These are phyloP conservation scores for Aspergillus floridensis DNA, from an alignment of 2,329 filamentous ascomycete species.

Conservation along the genomic window DNA sequence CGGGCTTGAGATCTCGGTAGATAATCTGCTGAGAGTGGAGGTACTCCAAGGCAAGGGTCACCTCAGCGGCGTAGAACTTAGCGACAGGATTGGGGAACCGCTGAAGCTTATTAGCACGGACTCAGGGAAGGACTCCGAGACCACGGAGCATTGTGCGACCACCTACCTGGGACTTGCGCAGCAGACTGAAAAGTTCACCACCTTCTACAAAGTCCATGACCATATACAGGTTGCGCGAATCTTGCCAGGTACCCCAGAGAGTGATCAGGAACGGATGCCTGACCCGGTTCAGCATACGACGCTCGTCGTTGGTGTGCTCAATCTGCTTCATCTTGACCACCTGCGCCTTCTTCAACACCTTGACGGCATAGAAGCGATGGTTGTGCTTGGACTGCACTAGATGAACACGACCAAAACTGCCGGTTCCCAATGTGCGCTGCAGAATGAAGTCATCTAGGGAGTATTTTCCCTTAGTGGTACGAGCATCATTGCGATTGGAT, in stretches of 20 bases:
- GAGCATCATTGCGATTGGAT: conserved; percentile 23
- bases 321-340: conserved; percentile 99
- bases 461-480: conserved; percentile 96
- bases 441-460: conserved; percentile 87
- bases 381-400: conserved; percentile 98
- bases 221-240: conserved; percentile 96
- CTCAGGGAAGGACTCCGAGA: background rate
- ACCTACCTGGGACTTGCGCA: conserved; percentile 85
- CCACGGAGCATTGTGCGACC: conserved; percentile 14
- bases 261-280: conserved; percentile 98
- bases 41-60: conserved; percentile 92
- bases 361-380: conserved; percentile 95
- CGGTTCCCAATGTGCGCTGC: conserved; percentile 87
- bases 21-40: conserved; percentile 94
- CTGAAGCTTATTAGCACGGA: conserved; percentile 47
- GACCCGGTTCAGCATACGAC: conserved; percentile 91
- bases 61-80: conserved; percentile 98
- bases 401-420: conserved; percentile 94
- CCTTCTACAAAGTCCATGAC: conserved; percentile 99
- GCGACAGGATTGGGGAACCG: conserved; percentile 97
- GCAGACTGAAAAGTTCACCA: conserved; percentile 90
- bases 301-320: conserved; percentile 97
- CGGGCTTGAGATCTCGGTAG: conserved; percentile 94
- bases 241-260: conserved; percentile 97
- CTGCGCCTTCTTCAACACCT: conserved; percentile 97